Conservation (phyloP, 225 moss, liverwort and hornwort genomes). For the Rhytidiadelphus loreus region DNA sequence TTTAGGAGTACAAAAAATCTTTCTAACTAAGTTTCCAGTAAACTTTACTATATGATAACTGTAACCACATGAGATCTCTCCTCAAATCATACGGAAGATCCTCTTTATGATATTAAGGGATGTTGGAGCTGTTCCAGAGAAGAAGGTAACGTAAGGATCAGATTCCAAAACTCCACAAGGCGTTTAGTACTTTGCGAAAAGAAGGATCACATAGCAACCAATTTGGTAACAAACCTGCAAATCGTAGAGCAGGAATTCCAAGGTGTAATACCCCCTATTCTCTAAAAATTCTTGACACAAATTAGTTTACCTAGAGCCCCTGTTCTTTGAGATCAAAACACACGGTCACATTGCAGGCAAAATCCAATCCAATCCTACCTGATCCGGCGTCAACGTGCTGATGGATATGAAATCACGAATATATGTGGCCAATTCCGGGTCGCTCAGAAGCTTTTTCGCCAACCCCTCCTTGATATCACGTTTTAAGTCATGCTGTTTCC, state of each 20-base stretch:
- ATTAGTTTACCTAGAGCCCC: not conserved
- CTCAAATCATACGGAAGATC: not conserved
- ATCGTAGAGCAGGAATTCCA: not conserved
- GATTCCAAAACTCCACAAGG: not conserved
- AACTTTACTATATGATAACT: not conserved
- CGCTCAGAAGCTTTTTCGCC: conserved; percentile 37
- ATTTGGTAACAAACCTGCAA: not conserved
- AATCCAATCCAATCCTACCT: conserved; percentile 6
- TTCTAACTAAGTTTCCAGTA: not conserved
- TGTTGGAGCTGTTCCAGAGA: not conserved
- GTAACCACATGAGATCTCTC: not conserved
- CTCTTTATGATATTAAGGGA: not conserved
- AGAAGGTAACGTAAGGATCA: not conserved
- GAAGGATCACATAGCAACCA: not conserved
- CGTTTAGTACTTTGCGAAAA: not conserved
- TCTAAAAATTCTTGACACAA: no score
- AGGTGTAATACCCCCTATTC: not conserved
- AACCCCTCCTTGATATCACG: conserved; percentile 25
- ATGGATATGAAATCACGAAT: conserved; percentile 31
- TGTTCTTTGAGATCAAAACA: not conserved
- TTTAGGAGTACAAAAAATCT: not conserved
- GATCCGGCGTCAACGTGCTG: conserved; percentile 31
- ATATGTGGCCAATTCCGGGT: conserved; percentile 32
- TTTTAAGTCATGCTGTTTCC: conserved; percentile 34
- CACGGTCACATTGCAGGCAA: not conserved